Percentiles rank a stretch among this genome's conserved stretches.
These are phyloP conservation scores for Sechiopsis laciniata DNA, from an alignment of 306 rosid genomes.

Conservation along the genomic window DNA sequence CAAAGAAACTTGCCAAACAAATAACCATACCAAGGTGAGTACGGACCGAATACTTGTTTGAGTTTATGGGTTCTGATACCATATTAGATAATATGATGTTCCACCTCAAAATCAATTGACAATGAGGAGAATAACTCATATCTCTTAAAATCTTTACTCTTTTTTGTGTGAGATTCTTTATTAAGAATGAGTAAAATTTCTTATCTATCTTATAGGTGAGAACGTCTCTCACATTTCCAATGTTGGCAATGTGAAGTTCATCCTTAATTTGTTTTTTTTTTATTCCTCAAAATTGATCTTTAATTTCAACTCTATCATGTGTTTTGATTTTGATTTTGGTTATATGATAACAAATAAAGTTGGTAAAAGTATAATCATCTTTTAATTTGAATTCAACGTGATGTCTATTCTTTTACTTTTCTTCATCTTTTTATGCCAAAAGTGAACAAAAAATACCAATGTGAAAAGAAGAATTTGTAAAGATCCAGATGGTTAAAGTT, in stretches of 20 bases:
- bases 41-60: too few relatives aligned
- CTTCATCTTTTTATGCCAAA: background rate
- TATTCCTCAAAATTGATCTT: background rate
- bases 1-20: too few relatives aligned
- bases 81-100: too few relatives aligned
- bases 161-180: too few relatives aligned
- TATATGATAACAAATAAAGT: background rate
- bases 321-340: background rate
- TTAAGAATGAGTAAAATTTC: too few relatives aligned
- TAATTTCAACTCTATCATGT: background rate
- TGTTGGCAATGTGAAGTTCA: background rate
- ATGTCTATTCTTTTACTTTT: background rate
- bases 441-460: background rate
- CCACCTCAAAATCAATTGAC: too few relatives aligned
- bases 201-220: too few relatives aligned
- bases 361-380: background rate
- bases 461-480: background rate
- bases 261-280: background rate
- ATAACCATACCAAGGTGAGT: too few relatives aligned
- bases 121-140: too few relatives aligned
- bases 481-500: background rate
- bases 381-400: background rate
- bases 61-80: too few relatives aligned
- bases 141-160: too few relatives aligned
- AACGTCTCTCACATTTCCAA: too few relatives aligned